These are phyloP conservation scores for Dimargaris verticillata DNA, from an alignment of 192 early-diverging fungal species.

Conservation along the genomic window DNA sequence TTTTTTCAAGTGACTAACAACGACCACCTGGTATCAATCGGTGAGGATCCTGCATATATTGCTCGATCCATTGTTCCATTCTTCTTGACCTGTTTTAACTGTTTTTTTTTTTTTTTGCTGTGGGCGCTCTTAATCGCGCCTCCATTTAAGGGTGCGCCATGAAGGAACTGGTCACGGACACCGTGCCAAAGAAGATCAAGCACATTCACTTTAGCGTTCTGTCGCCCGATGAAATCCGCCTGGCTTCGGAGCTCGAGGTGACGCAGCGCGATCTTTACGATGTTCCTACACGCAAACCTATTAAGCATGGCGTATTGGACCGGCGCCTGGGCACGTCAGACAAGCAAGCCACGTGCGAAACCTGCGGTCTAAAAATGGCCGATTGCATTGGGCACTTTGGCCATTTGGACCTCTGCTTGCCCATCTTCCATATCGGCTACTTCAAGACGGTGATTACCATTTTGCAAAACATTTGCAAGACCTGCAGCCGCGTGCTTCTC, in stretches of 20 bases:
- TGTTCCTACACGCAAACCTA: constrained; percentile 53
- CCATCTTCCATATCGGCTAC: constrained; percentile 97
- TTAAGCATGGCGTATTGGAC: constrained; percentile 80
- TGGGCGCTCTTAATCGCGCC: too few species aligned
- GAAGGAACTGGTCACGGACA: background rate
- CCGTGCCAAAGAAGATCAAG: constrained; percentile 36
- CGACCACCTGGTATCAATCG: too few species aligned
- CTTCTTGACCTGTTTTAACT: too few species aligned
- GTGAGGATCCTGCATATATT: too few species aligned
- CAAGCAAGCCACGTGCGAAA: constrained; percentile 72
- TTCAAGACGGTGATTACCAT: constrained; percentile 78
- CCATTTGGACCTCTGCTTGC: constrained; percentile 75
- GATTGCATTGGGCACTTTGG: constrained; percentile 97
- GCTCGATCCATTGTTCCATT: too few species aligned
- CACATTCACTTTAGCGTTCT: constrained; percentile 91
- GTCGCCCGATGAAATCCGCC: constrained; percentile 58
- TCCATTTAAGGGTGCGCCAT: too few species aligned
- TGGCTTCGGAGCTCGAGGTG: constrained; percentile 39
- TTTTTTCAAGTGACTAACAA: too few species aligned
- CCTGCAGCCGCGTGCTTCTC: constrained; percentile 75
- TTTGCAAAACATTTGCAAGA: constrained; percentile 95
- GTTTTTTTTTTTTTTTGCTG: too few species aligned
- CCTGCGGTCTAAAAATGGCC: constrained; percentile 68
- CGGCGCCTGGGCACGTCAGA: constrained; percentile 72
- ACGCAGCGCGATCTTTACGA: constrained; percentile 76